phyloP scores from a whole-genome alignment of 2,329 filamentous ascomycete genomes.

The Aciculosporium take region DNA sequence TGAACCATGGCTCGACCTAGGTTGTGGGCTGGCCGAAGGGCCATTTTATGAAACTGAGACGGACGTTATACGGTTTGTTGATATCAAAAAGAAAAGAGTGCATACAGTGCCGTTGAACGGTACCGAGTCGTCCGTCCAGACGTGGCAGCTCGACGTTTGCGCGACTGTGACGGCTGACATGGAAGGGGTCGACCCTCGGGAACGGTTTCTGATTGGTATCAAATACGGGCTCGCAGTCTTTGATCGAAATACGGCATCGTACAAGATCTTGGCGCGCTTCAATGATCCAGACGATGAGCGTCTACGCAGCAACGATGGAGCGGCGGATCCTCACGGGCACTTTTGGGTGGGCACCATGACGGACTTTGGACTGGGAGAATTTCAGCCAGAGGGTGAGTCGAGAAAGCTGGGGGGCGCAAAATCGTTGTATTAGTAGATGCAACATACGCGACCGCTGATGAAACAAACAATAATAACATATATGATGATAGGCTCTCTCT shows the following conservation, averaged over 20 bases:
- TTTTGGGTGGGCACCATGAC: slow-evolving; percentile 86
- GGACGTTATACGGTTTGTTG: slow-evolving; percentile 60
- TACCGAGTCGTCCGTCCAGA: slow-evolving; percentile 49
- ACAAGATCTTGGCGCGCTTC: slow-evolving; percentile 40
- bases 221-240: slow-evolving; percentile 74
- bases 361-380: slow-evolving; percentile 44
- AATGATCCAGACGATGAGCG: slow-evolving; percentile 31
- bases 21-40: slow-evolving; percentile 57
- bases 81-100: slow-evolving; percentile 65
- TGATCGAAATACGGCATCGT: slow-evolving; percentile 43
- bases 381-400: slow-evolving; percentile 43
- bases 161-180: slow-evolving; percentile 67
- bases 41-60: slow-evolving; percentile 56
- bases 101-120: slow-evolving; percentile 54
- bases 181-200: slow-evolving; percentile 41
- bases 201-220: slow-evolving; percentile 61
- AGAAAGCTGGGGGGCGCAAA: not conserved
- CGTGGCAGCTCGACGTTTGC: slow-evolving; percentile 39
- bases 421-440: too few relatives aligned
- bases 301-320: slow-evolving; percentile 67
- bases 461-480: too few relatives aligned
- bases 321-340: slow-evolving; percentile 61
- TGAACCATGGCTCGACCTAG: slow-evolving; percentile 42
- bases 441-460: too few relatives aligned
- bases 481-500: slow-evolving; percentile 66